Percentiles rank a stretch among this genome's conserved stretches.
phyloP scores from a whole-genome alignment of 495 filamentous ascomycete species.

The Neurospora discreta region DNA sequence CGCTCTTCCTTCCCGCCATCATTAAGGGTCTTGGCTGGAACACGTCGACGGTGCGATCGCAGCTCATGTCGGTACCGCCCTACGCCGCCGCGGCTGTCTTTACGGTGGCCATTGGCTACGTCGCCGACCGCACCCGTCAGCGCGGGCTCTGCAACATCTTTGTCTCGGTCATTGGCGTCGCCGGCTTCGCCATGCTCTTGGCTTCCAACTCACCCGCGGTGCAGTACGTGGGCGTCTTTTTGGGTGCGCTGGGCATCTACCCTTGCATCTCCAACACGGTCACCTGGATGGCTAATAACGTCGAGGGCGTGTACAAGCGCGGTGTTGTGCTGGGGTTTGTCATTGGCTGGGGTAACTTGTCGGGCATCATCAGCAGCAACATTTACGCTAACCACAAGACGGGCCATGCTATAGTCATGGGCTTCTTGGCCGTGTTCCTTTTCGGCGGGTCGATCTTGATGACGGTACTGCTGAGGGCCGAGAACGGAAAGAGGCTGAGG shows the following conservation, averaged over 20 bases:
- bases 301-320: slow-evolving; percentile 85
- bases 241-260: slow-evolving; percentile 85
- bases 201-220: slow-evolving; percentile 46
- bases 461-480: slow-evolving; percentile 49
- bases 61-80: slow-evolving; percentile 78
- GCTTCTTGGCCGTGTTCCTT: slow-evolving; percentile 37
- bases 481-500: slow-evolving; percentile 47
- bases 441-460: slow-evolving; percentile 49
- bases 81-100: slow-evolving; percentile 74
- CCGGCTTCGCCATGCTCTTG: slow-evolving; percentile 72
- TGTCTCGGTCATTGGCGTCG: slow-evolving; percentile 58
- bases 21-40: slow-evolving; percentile 63
- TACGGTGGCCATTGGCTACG: slow-evolving; percentile 64
- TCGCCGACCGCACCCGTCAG: slow-evolving; percentile 67
- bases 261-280: slow-evolving; percentile 89
- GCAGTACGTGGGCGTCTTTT: slow-evolving; percentile 74
- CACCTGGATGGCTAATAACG: slow-evolving; percentile 81
- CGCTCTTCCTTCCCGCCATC: slow-evolving; percentile 81
- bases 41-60: slow-evolving; percentile 48
- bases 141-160: slow-evolving; percentile 76
- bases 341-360: slow-evolving; percentile 89
- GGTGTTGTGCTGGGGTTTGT: slow-evolving; percentile 79
- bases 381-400: slow-evolving; percentile 41
- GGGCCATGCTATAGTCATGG: slow-evolving; percentile 38
- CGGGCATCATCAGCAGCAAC: slow-evolving; percentile 74